A percentile compares a stretch with the other conserved stretches of the same genome.
These are phyloP conservation scores for Phialophora chinensis DNA, from an alignment of 2,329 filamentous ascomycete species.

Conservation along the genomic window DNA sequence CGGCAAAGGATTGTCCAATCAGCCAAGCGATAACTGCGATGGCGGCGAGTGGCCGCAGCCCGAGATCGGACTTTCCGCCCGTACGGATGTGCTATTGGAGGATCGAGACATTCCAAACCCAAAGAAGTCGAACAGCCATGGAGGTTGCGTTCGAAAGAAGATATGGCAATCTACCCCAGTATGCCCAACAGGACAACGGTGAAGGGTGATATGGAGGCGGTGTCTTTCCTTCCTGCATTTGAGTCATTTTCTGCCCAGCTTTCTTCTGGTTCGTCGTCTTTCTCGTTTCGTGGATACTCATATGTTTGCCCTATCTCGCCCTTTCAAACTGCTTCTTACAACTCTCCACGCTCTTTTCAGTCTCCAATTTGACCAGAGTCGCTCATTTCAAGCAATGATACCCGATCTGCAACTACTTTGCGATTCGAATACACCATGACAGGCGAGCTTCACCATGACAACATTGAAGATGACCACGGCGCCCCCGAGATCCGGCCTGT, in stretches of 20 bases:
- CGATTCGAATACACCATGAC: slow-evolving; percentile 27
- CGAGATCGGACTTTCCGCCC: slow-evolving; percentile 19
- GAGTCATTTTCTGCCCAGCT: slow-evolving; percentile 21
- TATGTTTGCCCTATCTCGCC: slow-evolving; percentile 5
- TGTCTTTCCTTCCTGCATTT: slow-evolving; percentile 10
- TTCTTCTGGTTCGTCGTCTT: slow-evolving; percentile 1
- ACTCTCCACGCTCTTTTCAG: neutral
- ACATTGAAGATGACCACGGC: slow-evolving; percentile 22
- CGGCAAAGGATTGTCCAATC: slow-evolving; percentile 22
- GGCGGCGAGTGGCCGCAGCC: slow-evolving; percentile 17
- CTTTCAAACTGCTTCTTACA: neutral
- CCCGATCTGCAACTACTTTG: slow-evolving; percentile 1
- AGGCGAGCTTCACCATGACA: slow-evolving; percentile 34
- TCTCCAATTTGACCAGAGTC: slow-evolving; percentile 9
- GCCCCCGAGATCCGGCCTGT: slow-evolving; percentile 9
- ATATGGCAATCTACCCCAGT: neutral
- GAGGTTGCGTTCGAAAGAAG: slow-evolving; percentile 5
- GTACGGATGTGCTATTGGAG: slow-evolving; percentile 13
- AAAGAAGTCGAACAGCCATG: slow-evolving; percentile 9
- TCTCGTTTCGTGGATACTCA: neutral
- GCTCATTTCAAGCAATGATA: slow-evolving; percentile 16
- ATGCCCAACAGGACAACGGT: slow-evolving; percentile 21
- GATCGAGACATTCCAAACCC: neutral
- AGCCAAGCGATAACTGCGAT: neutral
- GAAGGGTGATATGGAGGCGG: slow-evolving; percentile 8